phyloP scores from a whole-genome alignment of 371 early-diverging fungal genomes.

The Fennellomyces sp. region DNA sequence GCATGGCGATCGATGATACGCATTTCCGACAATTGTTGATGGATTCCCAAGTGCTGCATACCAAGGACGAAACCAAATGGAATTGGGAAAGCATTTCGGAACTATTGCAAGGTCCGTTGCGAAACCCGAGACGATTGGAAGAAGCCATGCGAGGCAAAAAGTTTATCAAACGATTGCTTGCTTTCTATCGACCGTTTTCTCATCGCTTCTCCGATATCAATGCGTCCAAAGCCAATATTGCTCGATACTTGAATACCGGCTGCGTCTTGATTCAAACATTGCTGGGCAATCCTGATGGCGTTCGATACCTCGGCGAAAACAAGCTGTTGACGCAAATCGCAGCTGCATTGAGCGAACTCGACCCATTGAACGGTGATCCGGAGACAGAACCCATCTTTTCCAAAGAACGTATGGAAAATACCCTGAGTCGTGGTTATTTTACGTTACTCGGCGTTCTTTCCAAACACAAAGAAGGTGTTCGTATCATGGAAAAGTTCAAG shows the following conservation, averaged over 20 bases:
- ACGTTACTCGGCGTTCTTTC: constrained; percentile 72
- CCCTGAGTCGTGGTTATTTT: constrained; percentile 80
- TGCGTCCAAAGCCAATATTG: constrained; percentile 48
- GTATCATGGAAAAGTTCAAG: constrained; percentile 73
- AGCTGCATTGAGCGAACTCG: constrained; percentile 71
- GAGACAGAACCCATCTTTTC: constrained; percentile 78
- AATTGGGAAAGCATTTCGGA: constrained; percentile 80
- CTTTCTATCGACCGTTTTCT: constrained; percentile 79
- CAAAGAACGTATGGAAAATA: constrained; percentile 73
- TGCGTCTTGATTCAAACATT: constrained; percentile 68
- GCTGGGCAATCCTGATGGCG: constrained; percentile 65
- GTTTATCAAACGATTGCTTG: constrained; percentile 74
- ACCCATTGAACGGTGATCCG: constrained; percentile 50
- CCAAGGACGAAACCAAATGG: constrained; percentile 84
- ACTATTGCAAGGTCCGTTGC: constrained; percentile 76
- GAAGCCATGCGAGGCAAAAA: constrained; percentile 78
- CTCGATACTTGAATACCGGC: constrained; percentile 61
- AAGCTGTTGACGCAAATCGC: constrained; percentile 70
- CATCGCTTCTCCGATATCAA: constrained; percentile 75
- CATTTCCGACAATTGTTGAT: constrained; percentile 67
- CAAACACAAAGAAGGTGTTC: constrained; percentile 68
- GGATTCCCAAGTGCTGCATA: constrained; percentile 75
- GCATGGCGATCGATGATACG: constrained; percentile 78
- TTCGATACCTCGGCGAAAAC: constrained; percentile 70
- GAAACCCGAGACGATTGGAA: constrained; percentile 74